Base-by-base conservation (phyloP, 768 basidiomycete genomes). In the Kwoniella dendrophila region DNA sequence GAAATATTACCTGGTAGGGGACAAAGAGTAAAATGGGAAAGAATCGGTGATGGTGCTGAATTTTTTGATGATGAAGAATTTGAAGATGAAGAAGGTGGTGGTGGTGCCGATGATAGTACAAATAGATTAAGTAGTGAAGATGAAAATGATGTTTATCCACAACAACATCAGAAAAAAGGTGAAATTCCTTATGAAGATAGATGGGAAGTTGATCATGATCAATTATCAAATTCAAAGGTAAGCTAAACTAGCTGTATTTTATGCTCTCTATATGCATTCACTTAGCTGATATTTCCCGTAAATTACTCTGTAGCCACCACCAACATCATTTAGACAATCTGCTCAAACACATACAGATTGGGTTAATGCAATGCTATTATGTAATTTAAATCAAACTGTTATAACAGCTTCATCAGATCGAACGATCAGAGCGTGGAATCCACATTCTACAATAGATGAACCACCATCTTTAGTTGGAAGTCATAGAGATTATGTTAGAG, bases 391-490 rank as follows among this genome's bases (percentile, higher is more conserved):
- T 68, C 93, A 94, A 76, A 96, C 70, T 87, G 90, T 97, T 45
- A 84, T 97, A 40, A 92, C 94, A 58, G 93, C 90, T 0, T 98
- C 96, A 0, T 95, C 94, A 2, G 95, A 98, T 74, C 93, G 94
- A 18, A 92, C 92, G 12, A 83, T 99, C 69, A 90, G 93, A 73
- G 86, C 92, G 0, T 98, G 96, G 95, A 87, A 83, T 55, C 95
- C 95, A 0, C 92, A 97, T 74, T 82, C 85, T 0, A 66, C 81
- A 12, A 73, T 82, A 18, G 80, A 84, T 7, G 79, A 84, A 4
- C 66, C 64, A 41, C 47, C 62, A 7, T 50, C 50, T 32, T 26
- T 73, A 24, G 67, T 73, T 8, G 72, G 72, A 12, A 68, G 68
- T 34, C 78, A 79, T 55, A 56, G 74, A 20, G 79, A 80, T 60